Evolutionary conservation across 2,329 filamentous ascomycete genomes (phyloP).

Genomic region (Colletotrichum lentis): DNA sequence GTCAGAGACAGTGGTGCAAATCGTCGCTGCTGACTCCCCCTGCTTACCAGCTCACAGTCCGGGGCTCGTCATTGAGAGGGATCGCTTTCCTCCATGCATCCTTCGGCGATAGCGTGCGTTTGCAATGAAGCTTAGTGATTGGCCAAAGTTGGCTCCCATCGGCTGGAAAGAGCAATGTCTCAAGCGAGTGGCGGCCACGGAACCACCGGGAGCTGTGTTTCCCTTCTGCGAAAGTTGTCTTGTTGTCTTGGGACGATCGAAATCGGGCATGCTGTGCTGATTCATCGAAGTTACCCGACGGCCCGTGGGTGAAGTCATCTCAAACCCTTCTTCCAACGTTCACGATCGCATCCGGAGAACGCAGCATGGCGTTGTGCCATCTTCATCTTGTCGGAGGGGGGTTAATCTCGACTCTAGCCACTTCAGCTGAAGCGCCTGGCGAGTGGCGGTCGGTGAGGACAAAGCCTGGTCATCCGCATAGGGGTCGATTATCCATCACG

Average conservation of each 20-base stretch:
- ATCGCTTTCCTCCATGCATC: constrained; percentile 34
- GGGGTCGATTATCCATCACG: not conserved
- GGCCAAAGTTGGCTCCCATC: not conserved
- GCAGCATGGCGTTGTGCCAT: constrained; percentile 1
- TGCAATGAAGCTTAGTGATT: constrained; percentile 15
- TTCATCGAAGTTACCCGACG: constrained; percentile 7
- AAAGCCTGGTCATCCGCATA: constrained; percentile 7
- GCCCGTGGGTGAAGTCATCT: not conserved
- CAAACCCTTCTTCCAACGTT: constrained; percentile 14
- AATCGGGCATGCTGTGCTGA: constrained; percentile 13
- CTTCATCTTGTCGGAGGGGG: constrained; percentile 4
- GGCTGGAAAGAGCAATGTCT: constrained; percentile 28
- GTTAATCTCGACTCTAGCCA: constrained; percentile 1
- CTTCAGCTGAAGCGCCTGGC: not conserved
- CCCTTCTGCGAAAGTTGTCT: not conserved
- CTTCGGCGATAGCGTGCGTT: constrained; percentile 28
- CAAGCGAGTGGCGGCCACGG: constrained; percentile 9
- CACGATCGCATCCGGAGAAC: constrained; percentile 24
- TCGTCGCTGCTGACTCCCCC: constrained; percentile 18
- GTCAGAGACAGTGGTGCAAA: constrained; percentile 28
- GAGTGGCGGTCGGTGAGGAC: not conserved
- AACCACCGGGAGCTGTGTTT: constrained; percentile 9
- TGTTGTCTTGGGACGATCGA: constrained; percentile 6
- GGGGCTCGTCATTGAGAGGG: constrained; percentile 20
- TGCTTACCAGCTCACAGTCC: constrained; percentile 2